Evolutionary conservation across 495 filamentous ascomycete genomes (phyloP), one percentile per base, ranked within the genome.

Genomic region (Talaromyces trachyspermus): DNA sequence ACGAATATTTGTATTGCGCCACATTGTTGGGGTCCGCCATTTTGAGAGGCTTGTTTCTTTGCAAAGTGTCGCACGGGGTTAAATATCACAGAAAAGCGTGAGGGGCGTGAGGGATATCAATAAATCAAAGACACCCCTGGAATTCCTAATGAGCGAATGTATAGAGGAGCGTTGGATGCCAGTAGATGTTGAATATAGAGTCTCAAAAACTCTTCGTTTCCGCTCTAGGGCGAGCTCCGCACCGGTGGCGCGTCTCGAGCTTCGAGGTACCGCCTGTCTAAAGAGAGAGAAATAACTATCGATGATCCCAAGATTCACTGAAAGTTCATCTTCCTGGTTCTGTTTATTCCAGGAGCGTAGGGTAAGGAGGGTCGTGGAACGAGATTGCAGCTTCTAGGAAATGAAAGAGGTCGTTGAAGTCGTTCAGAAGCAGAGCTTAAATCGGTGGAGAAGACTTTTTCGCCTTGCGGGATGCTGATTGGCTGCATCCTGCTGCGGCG

Each of bases 1-100:
- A 46, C 82, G 88, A 87, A 78, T 99, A 99, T 69, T 99, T 99
- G 77, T 95, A 99, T 71, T 96, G 90, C 58, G 86, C 91, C 44
- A 95, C 84, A 81, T 91, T 85, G 72, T 89, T 77, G 55, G 82
- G 84, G 75, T 95, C 89, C 64, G 86, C 79, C 89, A 94, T 94
- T 49, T 66, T 84, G 44, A 15, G 7, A 5, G 42, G 11, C 29
- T 22, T 25, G 12, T 6, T 37, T 35, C 12, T n/a, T 26, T 9
- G 23, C 2, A 18, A 3, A 12, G 6, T 14, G 15, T 24, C 39
- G 12, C 10, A 8, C 10, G 14, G 9, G 23, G 12, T 20, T 7
- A 26, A 26, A 42, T 42, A 2, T 5, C 17, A 25, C 14, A 22
- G 22, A 11, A 22, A 11, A 19, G 5, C n/a, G 27, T 30, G 27